phyloP scores from a whole-genome alignment of 306 rosid genomes.

The Amphicarpaea edgeworthii region DNA sequence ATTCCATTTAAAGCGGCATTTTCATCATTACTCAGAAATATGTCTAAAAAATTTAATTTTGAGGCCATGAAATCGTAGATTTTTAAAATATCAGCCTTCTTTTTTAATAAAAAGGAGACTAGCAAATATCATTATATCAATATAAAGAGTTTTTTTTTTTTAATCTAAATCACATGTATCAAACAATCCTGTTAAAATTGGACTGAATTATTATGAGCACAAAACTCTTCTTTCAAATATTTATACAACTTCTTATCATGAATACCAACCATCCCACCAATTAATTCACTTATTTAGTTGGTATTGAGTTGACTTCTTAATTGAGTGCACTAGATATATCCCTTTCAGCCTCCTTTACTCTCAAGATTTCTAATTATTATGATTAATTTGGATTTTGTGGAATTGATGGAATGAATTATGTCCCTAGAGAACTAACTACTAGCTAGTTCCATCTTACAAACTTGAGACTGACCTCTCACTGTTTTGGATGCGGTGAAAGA shows the following conservation, averaged over 20 bases:
- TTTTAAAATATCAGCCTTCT: neutral
- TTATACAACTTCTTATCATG: too few species aligned
- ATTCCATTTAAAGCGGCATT: conserved; percentile 21
- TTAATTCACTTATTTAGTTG: too few species aligned
- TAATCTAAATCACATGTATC: too few species aligned
- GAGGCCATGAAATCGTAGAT: conserved; percentile 12
- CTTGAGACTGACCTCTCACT: conserved; percentile 50
- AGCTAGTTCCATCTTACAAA: conserved; percentile 47
- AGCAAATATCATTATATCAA: too few species aligned
- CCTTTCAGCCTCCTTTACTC: conserved; percentile 47
- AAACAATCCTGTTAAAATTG: too few species aligned
- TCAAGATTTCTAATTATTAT: conserved; percentile 26
- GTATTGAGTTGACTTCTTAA: conserved; percentile 42
- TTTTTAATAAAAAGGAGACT: too few species aligned
- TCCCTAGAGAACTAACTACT: neutral
- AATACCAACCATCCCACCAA: too few species aligned
- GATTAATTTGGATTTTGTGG: conserved; percentile 22
- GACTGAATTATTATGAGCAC: too few species aligned
- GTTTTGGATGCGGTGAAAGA: conserved; percentile 27
- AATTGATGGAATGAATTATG: conserved; percentile 35
- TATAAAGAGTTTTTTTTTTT: too few species aligned
- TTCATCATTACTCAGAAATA: neutral
- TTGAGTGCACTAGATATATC: conserved; percentile 32
- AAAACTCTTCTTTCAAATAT: too few species aligned
- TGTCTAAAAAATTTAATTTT: conserved; percentile 28